Evolutionary conservation across 202 grass and related monocot species (phyloP), one percentile per base, ranked within the genome.

Genomic region (Setaria italica): DNA sequence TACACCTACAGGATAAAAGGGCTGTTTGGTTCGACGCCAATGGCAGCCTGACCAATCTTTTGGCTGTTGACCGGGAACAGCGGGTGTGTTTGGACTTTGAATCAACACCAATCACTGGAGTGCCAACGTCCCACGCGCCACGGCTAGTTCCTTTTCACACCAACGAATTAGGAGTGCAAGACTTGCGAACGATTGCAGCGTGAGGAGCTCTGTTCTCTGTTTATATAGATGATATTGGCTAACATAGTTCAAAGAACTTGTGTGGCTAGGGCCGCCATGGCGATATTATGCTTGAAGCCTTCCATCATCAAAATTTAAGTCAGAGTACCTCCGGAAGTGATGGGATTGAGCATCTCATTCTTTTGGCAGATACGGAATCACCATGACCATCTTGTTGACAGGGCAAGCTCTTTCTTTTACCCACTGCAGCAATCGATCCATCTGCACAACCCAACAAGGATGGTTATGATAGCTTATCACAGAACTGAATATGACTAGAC

Each of bases 271-370:
- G 13, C 29, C 3, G 9, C 9, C 32, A 56, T 11, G 9, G 37
- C 20, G 67, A 62, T 30, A 81, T 32, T 43, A 70, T 57, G 64
- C 19, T 68, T 80, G 78, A 32, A 11, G 9, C 30, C n/a, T 12
- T 12, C 9, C 50, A 49, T n/a, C 6, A 60, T 39, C 5, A 54
- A 33, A 53, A 19, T 17, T 9, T 25, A 62, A 32, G 29, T 6
- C 2, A 43, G 37, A 7, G 3, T 63, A 82, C 80, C 80, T 73
- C 68, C 1, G 80, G 68, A 37, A 82, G 68, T 3, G n/a, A 29
- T 62, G 80, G 55, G 16, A 50, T 49, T 11, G 80, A 34, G 4
- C 11, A 48, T 37, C 5, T 72, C 55, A 15, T 62, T 9, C 9
- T 37, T 49, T 82, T 57, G 55, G 42, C 42, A 62, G 67, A 15